Conservation (phyloP, 331 rosid species). For the Prunus yedoensis region DNA sequence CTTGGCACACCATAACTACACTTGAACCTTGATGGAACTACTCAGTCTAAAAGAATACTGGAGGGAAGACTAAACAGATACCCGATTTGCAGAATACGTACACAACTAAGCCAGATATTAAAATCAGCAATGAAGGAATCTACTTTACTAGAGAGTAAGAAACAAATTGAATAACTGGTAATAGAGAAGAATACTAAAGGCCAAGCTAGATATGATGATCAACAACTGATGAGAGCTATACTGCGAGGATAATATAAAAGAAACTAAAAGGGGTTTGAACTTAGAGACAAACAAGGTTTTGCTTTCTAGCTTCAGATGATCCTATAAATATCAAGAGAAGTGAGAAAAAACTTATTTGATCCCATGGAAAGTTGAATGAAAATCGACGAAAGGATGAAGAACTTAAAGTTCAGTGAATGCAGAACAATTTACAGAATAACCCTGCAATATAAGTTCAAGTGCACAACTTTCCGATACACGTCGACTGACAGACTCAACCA, state of each 20-base stretch:
- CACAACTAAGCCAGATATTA: neutral
- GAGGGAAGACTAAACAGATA: neutral
- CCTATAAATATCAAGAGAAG: slow-evolving; percentile 40
- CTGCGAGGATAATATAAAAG: neutral
- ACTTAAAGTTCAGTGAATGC: neutral
- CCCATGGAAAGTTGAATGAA: slow-evolving; percentile 39
- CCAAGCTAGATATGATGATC: slow-evolving; percentile 7
- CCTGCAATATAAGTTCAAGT: slow-evolving; percentile 74
- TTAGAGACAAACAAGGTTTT: neutral
- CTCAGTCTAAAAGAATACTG: neutral
- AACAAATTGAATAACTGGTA: neutral
- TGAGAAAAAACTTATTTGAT: slow-evolving; percentile 31
- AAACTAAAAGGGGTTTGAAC: slow-evolving; percentile 6
- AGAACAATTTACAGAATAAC: slow-evolving; percentile 49
- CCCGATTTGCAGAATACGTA: neutral
- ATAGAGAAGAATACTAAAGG: neutral
- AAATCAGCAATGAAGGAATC: neutral
- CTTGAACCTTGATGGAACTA: slow-evolving; percentile 28
- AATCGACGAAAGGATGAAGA: slow-evolving; percentile 10
- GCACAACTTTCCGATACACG: slow-evolving; percentile 56
- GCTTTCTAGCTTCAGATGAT: slow-evolving; percentile 35
- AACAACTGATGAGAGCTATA: neutral
- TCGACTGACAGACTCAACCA: slow-evolving; percentile 68
- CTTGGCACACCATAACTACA: slow-evolving; percentile 69
- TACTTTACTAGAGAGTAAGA: neutral